A percentile compares a stretch with the other conserved stretches of the same genome.
Conservation (phyloP, 371 early-diverging fungal species). For the Conidiobolus incongruus region DNA sequence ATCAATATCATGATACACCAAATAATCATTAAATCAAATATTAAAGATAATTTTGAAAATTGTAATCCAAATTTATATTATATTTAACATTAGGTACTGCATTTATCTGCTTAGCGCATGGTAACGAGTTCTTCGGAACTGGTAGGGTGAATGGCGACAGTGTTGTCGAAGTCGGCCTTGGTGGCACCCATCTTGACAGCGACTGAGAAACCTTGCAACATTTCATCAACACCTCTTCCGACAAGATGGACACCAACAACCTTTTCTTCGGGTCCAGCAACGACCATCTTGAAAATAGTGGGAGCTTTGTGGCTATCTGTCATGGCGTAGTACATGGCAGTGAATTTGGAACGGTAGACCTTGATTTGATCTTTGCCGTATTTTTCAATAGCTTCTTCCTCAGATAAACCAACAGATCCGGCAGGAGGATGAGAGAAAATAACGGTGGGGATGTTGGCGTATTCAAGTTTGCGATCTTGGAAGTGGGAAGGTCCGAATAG, state of each 20-base stretch:
- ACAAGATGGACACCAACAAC: slow-evolving; percentile 93
- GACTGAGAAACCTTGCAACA: slow-evolving; percentile 85
- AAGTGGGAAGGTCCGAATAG: slow-evolving; percentile 61
- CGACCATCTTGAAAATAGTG: slow-evolving; percentile 75
- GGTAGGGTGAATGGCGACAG: slow-evolving; percentile 98
- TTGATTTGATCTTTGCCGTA: slow-evolving; percentile 62
- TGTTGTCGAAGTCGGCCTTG: slow-evolving; percentile 81
- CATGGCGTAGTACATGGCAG: slow-evolving; percentile 80
- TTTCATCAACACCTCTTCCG: slow-evolving; percentile 84
- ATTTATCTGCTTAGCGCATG: slow-evolving; percentile 7
- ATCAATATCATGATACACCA: no score
- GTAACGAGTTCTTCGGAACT: slow-evolving; percentile 78
- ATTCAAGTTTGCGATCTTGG: slow-evolving; percentile 56
- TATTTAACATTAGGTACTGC: no score
- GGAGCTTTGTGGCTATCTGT: slow-evolving; percentile 58
- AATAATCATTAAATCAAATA: no score
- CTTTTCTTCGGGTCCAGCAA: slow-evolving; percentile 64
- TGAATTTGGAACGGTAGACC: slow-evolving; percentile 67
- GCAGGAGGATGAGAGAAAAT: slow-evolving; percentile 91
- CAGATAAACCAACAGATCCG: slow-evolving; percentile 76
- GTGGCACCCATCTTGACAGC: slow-evolving; percentile 89
- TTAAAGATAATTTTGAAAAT: background rate
- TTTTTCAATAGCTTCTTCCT: slow-evolving; percentile 47
- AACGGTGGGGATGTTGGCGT: slow-evolving; percentile 84
- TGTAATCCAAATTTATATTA: background rate